Evolutionary conservation across 202 grass and related monocot species (phyloP).

Genomic region (Saccharum hybrid): DNA sequence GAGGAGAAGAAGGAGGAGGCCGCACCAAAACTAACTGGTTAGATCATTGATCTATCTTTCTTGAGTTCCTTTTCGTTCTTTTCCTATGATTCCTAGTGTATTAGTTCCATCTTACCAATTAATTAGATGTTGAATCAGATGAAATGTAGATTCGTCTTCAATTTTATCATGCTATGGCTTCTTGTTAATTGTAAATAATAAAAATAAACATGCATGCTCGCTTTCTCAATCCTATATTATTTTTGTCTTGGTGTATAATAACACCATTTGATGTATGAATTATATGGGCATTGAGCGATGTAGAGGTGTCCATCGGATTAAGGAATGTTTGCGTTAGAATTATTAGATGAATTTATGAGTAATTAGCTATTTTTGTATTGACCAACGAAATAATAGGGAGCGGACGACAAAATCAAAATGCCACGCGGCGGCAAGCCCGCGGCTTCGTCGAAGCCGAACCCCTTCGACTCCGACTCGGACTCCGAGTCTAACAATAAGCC

Average conservation of each 20-base stretch:
- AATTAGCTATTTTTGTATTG: no score
- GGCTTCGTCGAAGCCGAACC: conserved; percentile 56
- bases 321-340: background rate
- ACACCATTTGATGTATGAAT: background rate
- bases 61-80: background rate
- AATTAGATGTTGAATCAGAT: background rate
- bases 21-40: conserved; percentile 38
- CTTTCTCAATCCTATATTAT: background rate
- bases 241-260: background rate
- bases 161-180: background rate
- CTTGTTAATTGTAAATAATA: background rate
- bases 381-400: background rate
- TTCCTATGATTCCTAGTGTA: background rate
- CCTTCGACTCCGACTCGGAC: conserved; percentile 70
- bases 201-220: background rate
- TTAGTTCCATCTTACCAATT: background rate
- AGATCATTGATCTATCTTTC: background rate
- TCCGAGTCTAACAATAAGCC: conserved; percentile 43
- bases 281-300: background rate
- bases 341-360: background rate
- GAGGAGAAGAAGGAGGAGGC: conserved; percentile 34
- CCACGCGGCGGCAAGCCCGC: conserved; percentile 56
- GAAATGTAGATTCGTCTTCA: background rate
- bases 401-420: conserved; percentile 53
- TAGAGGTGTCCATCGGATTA: background rate